A percentile compares a stretch with the other conserved stretches of the same genome.
These are phyloP conservation scores for Penicillium sp. DNA, from an alignment of 2,329 filamentous ascomycete species.

Conservation along the genomic window DNA sequence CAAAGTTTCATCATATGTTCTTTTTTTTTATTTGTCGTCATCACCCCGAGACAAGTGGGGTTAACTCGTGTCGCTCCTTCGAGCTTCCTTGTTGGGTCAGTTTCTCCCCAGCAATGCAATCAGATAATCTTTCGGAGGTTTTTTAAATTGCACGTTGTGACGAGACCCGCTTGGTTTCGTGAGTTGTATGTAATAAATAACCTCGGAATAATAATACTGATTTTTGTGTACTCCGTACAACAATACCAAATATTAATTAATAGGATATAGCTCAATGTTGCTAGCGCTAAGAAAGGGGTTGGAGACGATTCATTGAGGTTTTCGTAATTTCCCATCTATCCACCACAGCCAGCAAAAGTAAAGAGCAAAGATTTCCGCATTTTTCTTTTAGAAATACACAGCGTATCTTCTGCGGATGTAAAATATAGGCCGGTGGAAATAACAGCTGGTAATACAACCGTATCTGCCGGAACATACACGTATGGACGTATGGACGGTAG, in stretches of 20 bases:
- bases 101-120: background rate
- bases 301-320: background rate
- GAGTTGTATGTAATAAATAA: background rate
- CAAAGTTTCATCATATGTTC: background rate
- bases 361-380: no score
- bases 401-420: background rate
- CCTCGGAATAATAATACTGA: background rate
- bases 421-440: background rate
- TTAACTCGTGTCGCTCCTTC: background rate
- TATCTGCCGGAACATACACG: background rate
- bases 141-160: background rate
- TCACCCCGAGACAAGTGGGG: slow-evolving; percentile 1
- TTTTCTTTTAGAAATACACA: background rate
- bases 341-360: background rate
- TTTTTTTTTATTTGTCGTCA: background rate
- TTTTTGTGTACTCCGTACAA: background rate
- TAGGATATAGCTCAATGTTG: background rate
- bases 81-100: background rate
- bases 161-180: background rate
- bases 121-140: background rate
- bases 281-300: background rate
- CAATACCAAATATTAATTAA: no score
- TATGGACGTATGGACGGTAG: background rate
- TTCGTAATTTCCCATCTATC: background rate
- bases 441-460: background rate